A percentile compares a stretch with the other conserved stretches of the same genome.
Evolutionary conservation across 129 eudicot species (phyloP).

Genomic region (Mikania micrantha): DNA sequence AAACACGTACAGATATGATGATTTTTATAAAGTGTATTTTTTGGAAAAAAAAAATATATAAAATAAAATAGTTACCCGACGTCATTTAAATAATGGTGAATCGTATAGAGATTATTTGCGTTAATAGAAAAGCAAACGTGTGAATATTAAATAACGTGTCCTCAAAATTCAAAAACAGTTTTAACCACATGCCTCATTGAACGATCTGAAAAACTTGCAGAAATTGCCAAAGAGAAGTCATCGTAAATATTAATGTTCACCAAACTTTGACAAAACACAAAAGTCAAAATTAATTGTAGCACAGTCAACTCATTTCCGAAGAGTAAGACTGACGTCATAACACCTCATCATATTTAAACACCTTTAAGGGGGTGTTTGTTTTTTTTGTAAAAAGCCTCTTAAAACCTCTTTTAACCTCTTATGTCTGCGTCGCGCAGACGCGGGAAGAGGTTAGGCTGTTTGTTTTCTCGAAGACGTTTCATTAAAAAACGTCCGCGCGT

Average conservation of each 20-base stretch:
- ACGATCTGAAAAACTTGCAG: not conserved
- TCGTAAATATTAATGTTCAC: not conserved
- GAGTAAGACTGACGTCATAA: not conserved
- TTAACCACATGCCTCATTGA: not conserved
- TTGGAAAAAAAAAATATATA: too few relatives aligned
- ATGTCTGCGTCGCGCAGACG: too few relatives aligned
- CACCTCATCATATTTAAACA: not conserved
- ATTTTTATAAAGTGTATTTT: too few relatives aligned
- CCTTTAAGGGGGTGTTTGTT: too few relatives aligned
- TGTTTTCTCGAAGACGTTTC: too few relatives aligned
- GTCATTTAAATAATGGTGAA: not conserved
- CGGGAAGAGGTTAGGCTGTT: too few relatives aligned
- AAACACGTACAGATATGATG: too few relatives aligned
- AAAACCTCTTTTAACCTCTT: too few relatives aligned
- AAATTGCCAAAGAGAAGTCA: not conserved
- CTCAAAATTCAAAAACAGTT: not conserved
- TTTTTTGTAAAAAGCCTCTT: too few relatives aligned
- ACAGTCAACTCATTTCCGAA: not conserved
- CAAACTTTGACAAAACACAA: not conserved
- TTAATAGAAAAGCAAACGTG: not conserved
- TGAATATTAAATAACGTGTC: not conserved
- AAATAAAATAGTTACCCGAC: too few relatives aligned
- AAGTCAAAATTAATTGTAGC: not conserved
- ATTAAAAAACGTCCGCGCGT: too few relatives aligned
- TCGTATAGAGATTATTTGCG: not conserved